These are phyloP conservation scores for Tolypocladium pustulatum DNA, from an alignment of 2,329 filamentous ascomycete species.

Conservation along the genomic window DNA sequence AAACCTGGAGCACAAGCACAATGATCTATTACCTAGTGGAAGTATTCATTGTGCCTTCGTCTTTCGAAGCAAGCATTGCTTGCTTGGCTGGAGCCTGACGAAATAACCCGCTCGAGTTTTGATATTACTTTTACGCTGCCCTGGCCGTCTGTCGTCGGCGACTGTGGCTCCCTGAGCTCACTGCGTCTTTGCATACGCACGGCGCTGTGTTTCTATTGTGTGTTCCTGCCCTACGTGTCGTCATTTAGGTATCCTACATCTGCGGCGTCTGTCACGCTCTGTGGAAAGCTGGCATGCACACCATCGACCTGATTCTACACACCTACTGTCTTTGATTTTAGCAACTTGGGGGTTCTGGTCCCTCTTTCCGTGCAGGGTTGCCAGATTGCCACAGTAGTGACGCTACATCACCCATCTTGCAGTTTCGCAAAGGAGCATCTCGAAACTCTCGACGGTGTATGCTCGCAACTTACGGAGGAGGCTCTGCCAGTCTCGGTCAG, in stretches of 20 bases:
- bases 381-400: background rate
- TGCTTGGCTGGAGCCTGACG: background rate
- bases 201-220: too few relatives aligned
- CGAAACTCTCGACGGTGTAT: background rate
- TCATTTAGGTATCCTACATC: too few relatives aligned
- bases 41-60: background rate
- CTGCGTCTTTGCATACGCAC: too few relatives aligned
- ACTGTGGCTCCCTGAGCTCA: too few relatives aligned
- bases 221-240: too few relatives aligned
- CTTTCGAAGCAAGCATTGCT: background rate
- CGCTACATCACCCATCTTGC: too few relatives aligned
- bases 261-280: too few relatives aligned
- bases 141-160: too few relatives aligned
- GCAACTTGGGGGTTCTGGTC: background rate
- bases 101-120: too few relatives aligned
- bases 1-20: background rate
- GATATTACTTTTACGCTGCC: too few relatives aligned
- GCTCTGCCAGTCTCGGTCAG: background rate
- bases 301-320: too few relatives aligned
- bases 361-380: background rate
- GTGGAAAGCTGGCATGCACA: background rate
- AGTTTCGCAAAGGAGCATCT: background rate
- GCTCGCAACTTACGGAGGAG: background rate
- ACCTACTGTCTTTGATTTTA: background rate
- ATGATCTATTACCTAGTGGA: background rate